These are phyloP conservation scores for Myriosclerotinia curreyana DNA, from an alignment of 2,329 filamentous ascomycete genomes.

Conservation along the genomic window DNA sequence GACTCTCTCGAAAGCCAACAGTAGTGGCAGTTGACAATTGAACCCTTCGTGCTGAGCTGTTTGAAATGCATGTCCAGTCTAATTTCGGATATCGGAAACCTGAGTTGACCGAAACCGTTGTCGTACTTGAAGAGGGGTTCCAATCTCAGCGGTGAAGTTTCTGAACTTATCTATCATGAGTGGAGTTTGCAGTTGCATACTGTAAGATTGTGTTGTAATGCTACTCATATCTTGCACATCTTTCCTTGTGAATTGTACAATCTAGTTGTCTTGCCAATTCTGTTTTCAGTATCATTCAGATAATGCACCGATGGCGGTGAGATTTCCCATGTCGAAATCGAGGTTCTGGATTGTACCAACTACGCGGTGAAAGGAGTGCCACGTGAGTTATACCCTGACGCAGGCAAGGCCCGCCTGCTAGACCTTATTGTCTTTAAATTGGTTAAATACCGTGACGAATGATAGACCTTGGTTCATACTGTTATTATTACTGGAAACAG, in stretches of 20 bases:
- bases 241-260: slow-evolving; percentile 15
- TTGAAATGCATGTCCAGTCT: slow-evolving; percentile 1
- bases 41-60: neutral
- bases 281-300: slow-evolving; percentile 6
- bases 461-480: neutral
- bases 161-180: slow-evolving; percentile 18
- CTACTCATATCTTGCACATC: neutral
- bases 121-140: slow-evolving; percentile 19
- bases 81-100: slow-evolving; percentile 10
- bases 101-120: slow-evolving; percentile 9
- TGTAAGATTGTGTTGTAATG: slow-evolving; percentile 22
- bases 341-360: slow-evolving; percentile 19
- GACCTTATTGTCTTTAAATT: slow-evolving; percentile 8
- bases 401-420: slow-evolving; percentile 11
- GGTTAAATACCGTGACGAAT: slow-evolving; percentile 9
- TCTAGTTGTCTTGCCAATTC: slow-evolving; percentile 12
- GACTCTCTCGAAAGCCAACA: neutral
- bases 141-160: slow-evolving; percentile 23
- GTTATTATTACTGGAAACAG: slow-evolving; percentile 4
- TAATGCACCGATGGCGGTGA: slow-evolving; percentile 18
- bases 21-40: neutral
- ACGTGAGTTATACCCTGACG: slow-evolving; percentile 1
- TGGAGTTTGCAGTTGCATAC: slow-evolving; percentile 21
- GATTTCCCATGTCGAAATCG: slow-evolving; percentile 18
- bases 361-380: slow-evolving; percentile 19